Evolutionary conservation across 352 stramenopile genomes (phyloP).

Genomic region (Aphanomyces astaci): DNA sequence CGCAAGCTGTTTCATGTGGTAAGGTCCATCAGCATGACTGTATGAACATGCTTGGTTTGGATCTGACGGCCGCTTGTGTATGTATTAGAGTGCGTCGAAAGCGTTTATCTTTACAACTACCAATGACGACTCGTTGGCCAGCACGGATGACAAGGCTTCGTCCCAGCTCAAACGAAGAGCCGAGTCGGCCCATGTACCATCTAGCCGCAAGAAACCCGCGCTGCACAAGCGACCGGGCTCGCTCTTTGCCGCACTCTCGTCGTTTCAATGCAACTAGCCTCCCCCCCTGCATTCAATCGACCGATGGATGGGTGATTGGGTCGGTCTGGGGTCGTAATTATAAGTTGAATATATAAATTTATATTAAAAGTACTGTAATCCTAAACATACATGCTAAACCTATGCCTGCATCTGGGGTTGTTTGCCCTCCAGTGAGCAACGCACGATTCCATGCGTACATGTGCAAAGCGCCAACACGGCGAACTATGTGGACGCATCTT

Average conservation of each 20-base stretch:
- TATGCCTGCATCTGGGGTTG: no score
- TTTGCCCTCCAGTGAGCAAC: no score
- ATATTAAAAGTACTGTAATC: no score
- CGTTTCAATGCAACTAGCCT: slow-evolving; percentile 41
- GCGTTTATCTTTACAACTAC: slow-evolving; percentile 66
- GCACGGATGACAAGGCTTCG: slow-evolving; percentile 23
- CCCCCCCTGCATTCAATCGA: not conserved
- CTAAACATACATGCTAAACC: no score
- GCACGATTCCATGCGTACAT: no score
- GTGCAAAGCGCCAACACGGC: no score
- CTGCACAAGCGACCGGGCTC: slow-evolving; percentile 40
- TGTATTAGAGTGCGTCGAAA: slow-evolving; percentile 35
- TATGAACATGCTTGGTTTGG: not conserved
- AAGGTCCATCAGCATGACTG: no score
- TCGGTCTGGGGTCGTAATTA: no score
- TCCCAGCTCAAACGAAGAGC: not conserved
- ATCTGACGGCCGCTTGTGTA: not conserved
- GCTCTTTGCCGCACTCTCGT: slow-evolving; percentile 63
- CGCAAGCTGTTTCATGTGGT: slow-evolving; percentile 62
- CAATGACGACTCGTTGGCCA: not conserved
- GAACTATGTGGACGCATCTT: no score
- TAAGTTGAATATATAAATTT: no score
- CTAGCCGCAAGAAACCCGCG: slow-evolving; percentile 25
- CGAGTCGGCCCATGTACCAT: not conserved
- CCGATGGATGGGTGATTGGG: no score